These are phyloP conservation scores for Hirschfeldia incana DNA, from an alignment of 345 rosid genomes.

Conservation along the genomic window DNA sequence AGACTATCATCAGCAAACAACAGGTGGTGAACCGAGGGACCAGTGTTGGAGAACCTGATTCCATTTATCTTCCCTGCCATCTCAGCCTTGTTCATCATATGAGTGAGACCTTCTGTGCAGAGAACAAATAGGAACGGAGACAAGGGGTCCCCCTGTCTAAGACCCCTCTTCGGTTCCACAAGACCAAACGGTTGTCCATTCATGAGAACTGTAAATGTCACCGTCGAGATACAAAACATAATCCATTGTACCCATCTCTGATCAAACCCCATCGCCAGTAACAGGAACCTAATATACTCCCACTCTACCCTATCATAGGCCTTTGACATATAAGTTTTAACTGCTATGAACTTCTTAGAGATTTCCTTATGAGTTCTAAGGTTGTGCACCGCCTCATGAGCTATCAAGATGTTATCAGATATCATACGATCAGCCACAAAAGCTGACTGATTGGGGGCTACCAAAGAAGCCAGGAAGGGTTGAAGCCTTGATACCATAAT, in stretches of 20 bases:
- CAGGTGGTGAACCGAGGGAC: too few relatives aligned
- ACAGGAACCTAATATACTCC: background rate
- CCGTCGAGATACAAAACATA: background rate
- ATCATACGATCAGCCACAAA: background rate
- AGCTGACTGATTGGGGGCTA: background rate
- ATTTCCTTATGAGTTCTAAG: background rate
- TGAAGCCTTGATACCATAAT: background rate
- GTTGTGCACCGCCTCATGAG: background rate
- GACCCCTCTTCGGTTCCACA: background rate
- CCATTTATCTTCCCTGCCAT: background rate
- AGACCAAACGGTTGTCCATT: background rate
- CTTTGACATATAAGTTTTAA: background rate
- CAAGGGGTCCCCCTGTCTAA: background rate
- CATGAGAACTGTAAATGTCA: background rate
- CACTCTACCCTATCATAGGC: background rate
- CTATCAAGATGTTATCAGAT: background rate
- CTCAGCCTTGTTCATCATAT: background rate
- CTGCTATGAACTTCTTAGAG: background rate
- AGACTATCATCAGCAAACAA: too few relatives aligned
- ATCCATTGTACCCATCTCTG: background rate
- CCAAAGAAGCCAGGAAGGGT: background rate
- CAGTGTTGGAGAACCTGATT: background rate
- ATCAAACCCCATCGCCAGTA: background rate
- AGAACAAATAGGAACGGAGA: background rate
- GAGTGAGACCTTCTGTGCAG: background rate